Evolutionary conservation across 2,329 filamentous ascomycete species (phyloP), one percentile per base, ranked within the genome.

Genomic region (Diaporthe helianthi): DNA sequence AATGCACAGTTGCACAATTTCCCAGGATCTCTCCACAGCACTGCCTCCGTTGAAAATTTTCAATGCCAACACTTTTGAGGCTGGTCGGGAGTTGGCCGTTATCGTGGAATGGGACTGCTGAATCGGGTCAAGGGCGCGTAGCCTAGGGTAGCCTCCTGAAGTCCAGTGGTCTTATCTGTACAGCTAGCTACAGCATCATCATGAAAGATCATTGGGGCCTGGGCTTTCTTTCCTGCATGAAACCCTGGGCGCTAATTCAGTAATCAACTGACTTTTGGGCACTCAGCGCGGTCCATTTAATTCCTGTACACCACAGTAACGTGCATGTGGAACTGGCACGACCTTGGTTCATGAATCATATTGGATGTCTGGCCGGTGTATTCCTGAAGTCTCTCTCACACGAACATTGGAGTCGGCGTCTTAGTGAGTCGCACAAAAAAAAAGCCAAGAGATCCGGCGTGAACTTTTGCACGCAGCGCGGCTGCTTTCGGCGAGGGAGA

Each of bases 81-180:
- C 41, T 47, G 29, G 41, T 61, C 58, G 58, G 58, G 58, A 61
- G 6, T 61, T 61, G 26, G 41, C 58, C 58, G 58, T 47, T 61
- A 47, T 61, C 58, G 58, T 46, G 17, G 17, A 29, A 47, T 19
- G 41, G 41, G 24, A 47, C 41, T 61, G 41, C 58, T 61, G 24
- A 33, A 47, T 61, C 26, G 58, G 58, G 58, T 47, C 58, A 61
- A 61, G 58, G 38, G 58, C 29, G 58, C 41, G 33, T 61, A 47
- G 41, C 38, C 58, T 17, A n/a, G n/a, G n/a, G n/a, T n/a, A n/a
- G n/a, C n/a, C n/a, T n/a, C n/a, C n/a, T n/a, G n/a, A n/a, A n/a
- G n/a, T n/a, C 41, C 46, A 47, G 41, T 15, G 36, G 26, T 61
- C 58, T 61, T 61, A 61, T 61, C 58, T 51, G 49, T 24, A 5